Evolutionary conservation across 768 basidiomycete species (phyloP).

Genomic region (Leccinum ochraceum): DNA sequence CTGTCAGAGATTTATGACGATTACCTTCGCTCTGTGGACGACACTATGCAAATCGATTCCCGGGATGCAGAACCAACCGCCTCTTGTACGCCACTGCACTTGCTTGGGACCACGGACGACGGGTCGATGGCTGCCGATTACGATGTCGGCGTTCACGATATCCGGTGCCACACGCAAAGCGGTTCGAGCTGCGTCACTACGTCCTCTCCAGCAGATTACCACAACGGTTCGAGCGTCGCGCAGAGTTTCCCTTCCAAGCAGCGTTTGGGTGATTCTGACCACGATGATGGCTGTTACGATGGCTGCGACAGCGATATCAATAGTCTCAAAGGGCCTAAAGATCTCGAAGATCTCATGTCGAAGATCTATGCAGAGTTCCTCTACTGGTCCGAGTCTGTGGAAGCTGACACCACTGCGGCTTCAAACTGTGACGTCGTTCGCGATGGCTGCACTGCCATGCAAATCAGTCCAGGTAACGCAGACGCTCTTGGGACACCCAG

Average conservation of each 20-base stretch:
- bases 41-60: neutral
- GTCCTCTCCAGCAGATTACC: no score
- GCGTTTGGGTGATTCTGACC: neutral
- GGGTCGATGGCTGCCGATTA: neutral
- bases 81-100: no score
- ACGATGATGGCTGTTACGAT: neutral
- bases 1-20: neutral
- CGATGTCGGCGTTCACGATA: neutral
- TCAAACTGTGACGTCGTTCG: neutral
- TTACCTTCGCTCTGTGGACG: neutral
- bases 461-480: neutral
- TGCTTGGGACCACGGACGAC: neutral
- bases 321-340: neutral
- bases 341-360: neutral
- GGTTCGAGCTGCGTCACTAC: neutral
- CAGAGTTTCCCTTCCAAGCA: neutral
- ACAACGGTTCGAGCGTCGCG: no score
- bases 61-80: no score
- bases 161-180: neutral
- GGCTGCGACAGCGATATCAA: neutral
- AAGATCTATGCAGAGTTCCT: neutral
- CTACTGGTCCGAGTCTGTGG: neutral
- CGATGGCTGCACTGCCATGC: neutral
- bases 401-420: neutral
- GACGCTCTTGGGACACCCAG: neutral